Evolutionary conservation across 768 basidiomycete species (phyloP).

Genomic region (Hericium rajendrae): DNA sequence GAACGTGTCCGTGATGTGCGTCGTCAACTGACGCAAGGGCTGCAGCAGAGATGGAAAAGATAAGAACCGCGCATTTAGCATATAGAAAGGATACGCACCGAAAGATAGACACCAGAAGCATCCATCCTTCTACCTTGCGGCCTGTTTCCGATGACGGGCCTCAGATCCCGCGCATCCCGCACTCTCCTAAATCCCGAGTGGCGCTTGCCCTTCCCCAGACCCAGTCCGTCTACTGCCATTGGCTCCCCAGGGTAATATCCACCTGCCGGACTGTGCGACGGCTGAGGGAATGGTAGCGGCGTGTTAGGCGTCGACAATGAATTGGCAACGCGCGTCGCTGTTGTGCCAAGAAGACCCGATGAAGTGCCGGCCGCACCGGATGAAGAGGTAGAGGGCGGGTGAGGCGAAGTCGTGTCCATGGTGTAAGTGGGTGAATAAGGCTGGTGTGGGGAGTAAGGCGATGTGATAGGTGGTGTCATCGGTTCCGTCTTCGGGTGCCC

Average conservation of each 20-base stretch:
- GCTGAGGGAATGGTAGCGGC: constrained; percentile 57
- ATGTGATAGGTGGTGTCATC: constrained; percentile 25
- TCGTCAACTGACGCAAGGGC: constrained; percentile 68
- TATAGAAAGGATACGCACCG: constrained; percentile 43
- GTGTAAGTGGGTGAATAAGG: constrained; percentile 40
- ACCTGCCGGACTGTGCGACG: constrained; percentile 34
- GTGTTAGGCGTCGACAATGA: constrained; percentile 63
- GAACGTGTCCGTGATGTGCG: constrained; percentile 83
- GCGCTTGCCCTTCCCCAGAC: constrained; percentile 46
- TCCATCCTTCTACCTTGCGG: constrained; percentile 69
- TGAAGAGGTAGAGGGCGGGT: constrained; percentile 27
- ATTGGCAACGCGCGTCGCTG: constrained; percentile 38
- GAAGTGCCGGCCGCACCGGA: constrained; percentile 16
- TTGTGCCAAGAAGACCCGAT: constrained; percentile 40
- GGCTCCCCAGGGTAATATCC: constrained; percentile 53
- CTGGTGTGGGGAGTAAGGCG: constrained; percentile 50
- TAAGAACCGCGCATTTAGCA: constrained; percentile 4
- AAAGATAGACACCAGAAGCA: constrained; percentile 64
- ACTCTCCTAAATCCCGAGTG: constrained; percentile 68
- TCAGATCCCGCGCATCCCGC: constrained; percentile 65
- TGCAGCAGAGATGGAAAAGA: constrained; percentile 14
- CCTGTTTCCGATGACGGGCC: constrained; percentile 58
- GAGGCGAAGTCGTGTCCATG: constrained; percentile 60
- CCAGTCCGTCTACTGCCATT: constrained; percentile 61
- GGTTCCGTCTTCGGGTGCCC: constrained; percentile 26